Evolutionary conservation across 352 stramenopile species (phyloP), one percentile per base, ranked within the genome.

Genomic region (Thraustochytrium sp.): DNA sequence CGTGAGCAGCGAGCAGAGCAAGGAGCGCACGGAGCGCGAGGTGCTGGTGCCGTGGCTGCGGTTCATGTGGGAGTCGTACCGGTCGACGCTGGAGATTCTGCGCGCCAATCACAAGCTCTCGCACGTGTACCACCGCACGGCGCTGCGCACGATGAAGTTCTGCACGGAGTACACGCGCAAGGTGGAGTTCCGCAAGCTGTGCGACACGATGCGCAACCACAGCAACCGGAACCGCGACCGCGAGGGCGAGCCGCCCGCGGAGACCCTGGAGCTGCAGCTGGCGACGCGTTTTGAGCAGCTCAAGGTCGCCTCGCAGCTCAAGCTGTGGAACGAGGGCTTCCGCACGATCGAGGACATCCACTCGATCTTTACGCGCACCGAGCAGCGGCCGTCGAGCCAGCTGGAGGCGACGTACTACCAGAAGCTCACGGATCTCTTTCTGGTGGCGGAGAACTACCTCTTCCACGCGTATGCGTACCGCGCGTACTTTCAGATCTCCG

Each of bases 291-390:
- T 99, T 89, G 92, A 90, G 73, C 96, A 99, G 87, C 89, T 99
- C 31, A 94, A 98, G 87, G 95, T 97, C 5, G 94, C 96, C 16
- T 96, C 93, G 37, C 87, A 93, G 56, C 89, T 99, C 21, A 94
- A 98, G 86, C 90, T 98, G 42, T 99, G 97, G 89, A 98, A 93
- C 2, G 96, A 99, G 87, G 96, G 94, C 37, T 99, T 99, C 89
- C 93, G 96, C 68, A 99, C 96, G 18, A 96, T 99, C 44, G 96
- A 99, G 88, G 96, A 99, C 89, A 98, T 99, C 87, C 98, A 98
- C 90, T 96, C 92, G 84, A 98, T 99, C 88, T 94, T 99, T 87
- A 92, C 90, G 78, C 75, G 93, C 11, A 89, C 92, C 31, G 90
- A 94, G 82, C 89, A 93, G 82, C 90, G 93, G 31, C 94, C 95